A percentile compares a stretch with the other conserved stretches of the same genome.
Evolutionary conservation across 352 stramenopile genomes (phyloP).

Genomic region (Phytophthora sp.): DNA sequence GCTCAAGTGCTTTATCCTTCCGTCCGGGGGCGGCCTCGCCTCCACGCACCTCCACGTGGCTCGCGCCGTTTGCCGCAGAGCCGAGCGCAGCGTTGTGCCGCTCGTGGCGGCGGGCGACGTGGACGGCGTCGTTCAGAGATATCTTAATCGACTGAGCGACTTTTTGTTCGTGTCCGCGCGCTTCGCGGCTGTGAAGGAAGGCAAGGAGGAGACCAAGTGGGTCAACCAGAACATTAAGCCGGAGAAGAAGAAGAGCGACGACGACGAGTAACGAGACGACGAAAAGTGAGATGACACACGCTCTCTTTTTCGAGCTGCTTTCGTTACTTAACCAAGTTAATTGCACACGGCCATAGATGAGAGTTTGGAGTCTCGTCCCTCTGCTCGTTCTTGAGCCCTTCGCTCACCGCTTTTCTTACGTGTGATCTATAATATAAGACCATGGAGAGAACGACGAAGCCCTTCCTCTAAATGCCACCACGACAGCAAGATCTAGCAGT

Average conservation of each 20-base stretch:
- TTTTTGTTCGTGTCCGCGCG: constrained; percentile 89
- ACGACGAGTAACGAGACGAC: constrained; percentile 4
- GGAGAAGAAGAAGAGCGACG: constrained; percentile 21
- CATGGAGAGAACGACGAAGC: too few relatives aligned
- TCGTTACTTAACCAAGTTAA: neutral
- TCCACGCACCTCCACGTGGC: constrained; percentile 90
- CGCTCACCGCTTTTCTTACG: neutral
- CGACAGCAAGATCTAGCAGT: too few relatives aligned
- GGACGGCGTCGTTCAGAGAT: constrained; percentile 76
- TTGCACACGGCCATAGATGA: neutral
- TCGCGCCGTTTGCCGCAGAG: constrained; percentile 82
- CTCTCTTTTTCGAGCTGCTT: neutral
- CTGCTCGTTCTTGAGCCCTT: neutral
- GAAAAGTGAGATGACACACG: neutral
- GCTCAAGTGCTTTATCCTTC: constrained; percentile 90
- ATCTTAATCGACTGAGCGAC: constrained; percentile 88
- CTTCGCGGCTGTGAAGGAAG: constrained; percentile 61
- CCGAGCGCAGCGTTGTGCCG: constrained; percentile 85
- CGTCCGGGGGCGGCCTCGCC: constrained; percentile 72
- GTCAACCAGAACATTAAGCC: constrained; percentile 77
- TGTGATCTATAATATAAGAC: too few relatives aligned
- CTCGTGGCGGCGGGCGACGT: constrained; percentile 75
- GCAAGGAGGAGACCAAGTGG: constrained; percentile 83
- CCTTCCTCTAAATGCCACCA: too few relatives aligned
- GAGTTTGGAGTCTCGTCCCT: neutral